These are phyloP conservation scores for Tympanopsis confertula DNA, from an alignment of 2,329 filamentous ascomycete species.

Conservation along the genomic window DNA sequence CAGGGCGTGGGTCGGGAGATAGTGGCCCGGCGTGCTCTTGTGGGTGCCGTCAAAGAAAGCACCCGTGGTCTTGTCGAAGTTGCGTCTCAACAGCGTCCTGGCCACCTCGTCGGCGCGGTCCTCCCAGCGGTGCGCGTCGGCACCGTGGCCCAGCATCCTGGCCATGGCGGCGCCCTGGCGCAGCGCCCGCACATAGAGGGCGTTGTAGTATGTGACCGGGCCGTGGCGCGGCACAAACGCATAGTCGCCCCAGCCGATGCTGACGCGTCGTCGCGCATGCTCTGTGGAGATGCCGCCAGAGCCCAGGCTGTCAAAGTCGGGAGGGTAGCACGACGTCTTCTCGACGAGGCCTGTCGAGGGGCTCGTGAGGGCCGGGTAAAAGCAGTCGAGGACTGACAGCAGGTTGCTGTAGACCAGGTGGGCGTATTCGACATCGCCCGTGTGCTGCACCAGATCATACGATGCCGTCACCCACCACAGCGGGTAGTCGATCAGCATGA, in stretches of 20 bases:
- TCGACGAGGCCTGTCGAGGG: neutral
- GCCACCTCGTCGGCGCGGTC: slow-evolving; percentile 3
- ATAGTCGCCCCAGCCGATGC: too few species aligned
- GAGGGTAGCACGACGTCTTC: neutral
- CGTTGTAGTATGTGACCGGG: slow-evolving; percentile 1
- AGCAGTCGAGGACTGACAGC: neutral
- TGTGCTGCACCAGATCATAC: neutral
- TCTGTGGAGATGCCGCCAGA: too few species aligned
- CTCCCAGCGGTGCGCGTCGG: slow-evolving; percentile 5
- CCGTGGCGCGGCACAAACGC: neutral
- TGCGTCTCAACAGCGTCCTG: slow-evolving; percentile 3
- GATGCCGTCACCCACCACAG: neutral
- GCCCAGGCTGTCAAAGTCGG: too few species aligned
- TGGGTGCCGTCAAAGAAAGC: slow-evolving; percentile 5
- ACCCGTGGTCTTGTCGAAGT: slow-evolving; percentile 6
- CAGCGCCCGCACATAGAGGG: slow-evolving; percentile 7
- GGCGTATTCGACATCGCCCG: neutral
- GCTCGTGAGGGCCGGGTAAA: neutral
- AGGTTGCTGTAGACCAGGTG: neutral
- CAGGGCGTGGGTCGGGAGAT: slow-evolving; percentile 5
- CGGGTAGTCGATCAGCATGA: neutral
- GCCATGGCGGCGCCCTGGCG: slow-evolving; percentile 6
- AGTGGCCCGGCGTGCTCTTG: slow-evolving; percentile 2
- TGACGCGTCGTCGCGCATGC: too few species aligned
- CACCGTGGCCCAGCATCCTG: slow-evolving; percentile 3